These are phyloP conservation scores for Exophiala phaeomuriformis DNA, from an alignment of 2,329 filamentous ascomycete genomes.

Conservation along the genomic window DNA sequence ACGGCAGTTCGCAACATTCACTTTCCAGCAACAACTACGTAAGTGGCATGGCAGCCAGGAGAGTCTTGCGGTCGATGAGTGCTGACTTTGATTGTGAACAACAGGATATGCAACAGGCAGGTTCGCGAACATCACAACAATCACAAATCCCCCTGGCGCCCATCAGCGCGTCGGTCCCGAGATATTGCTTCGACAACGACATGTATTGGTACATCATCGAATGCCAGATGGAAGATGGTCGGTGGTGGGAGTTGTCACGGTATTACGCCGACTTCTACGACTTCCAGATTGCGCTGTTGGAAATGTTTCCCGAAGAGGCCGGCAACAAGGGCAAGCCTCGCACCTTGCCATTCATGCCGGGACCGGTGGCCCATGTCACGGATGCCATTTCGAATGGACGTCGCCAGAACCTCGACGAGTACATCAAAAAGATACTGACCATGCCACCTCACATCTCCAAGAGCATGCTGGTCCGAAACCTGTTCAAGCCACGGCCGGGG, in stretches of 20 bases:
- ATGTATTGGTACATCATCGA: constrained; percentile 99
- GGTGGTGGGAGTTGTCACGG: constrained; percentile 84
- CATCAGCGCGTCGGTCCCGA: constrained; percentile 73
- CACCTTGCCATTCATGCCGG: constrained; percentile 92
- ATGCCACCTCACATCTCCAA: constrained; percentile 78
- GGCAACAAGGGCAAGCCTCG: constrained; percentile 77
- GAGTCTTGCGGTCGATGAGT: constrained; percentile 32
- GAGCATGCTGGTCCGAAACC: constrained; percentile 76
- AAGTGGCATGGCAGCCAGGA: constrained; percentile 27
- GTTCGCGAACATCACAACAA: constrained; percentile 33
- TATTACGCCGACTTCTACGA: constrained; percentile 99
- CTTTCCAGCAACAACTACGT: constrained; percentile 25
- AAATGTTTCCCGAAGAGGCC: constrained; percentile 84
- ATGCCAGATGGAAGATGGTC: constrained; percentile 78
- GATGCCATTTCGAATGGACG: constrained; percentile 92
- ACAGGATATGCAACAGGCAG: constrained; percentile 32
- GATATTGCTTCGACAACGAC: constrained; percentile 92
- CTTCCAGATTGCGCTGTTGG: constrained; percentile 90
- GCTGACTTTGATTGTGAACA: constrained; percentile 30
- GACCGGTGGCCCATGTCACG: constrained; percentile 95
- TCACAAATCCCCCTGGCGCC: constrained; percentile 59
- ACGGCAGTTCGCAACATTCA: constrained; percentile 27
- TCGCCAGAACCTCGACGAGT: constrained; percentile 86
- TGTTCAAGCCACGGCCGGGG: constrained; percentile 82
- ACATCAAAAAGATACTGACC: constrained; percentile 81